Base-by-base conservation (phyloP, 176 grass and related monocot genomes). In the Sorghum bicolor region DNA sequence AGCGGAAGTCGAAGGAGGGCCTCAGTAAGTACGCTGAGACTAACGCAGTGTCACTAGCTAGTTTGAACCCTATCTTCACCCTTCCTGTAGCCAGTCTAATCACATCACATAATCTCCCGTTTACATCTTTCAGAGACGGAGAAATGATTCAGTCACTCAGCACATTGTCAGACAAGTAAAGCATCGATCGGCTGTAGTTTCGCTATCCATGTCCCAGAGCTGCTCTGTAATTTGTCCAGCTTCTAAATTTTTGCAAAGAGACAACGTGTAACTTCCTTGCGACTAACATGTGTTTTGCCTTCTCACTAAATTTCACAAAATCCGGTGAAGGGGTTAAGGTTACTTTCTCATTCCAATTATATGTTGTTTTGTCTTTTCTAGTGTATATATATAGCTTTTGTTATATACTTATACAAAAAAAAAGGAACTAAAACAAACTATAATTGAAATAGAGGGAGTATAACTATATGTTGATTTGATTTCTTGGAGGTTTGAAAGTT, bases 1-100 rank as follows among this genome's bases (percentile, higher is more conserved):
- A 84, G 67, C 48, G 73, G 24, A 90, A 89, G 19, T 66, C 77
- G 0, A 89, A 90, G 44, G 79, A 83, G 75, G 84, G 88, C 3
- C 50, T 86, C 74, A 86, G 88, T 90, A 62, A 90, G 88, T 90
- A 61, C 4, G 76, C 9, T 19, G 6, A 72, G 1, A 25, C 45
- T 64, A 16, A 17, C 34, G 12, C 50, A 52, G 24, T 65, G 17
- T 72, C 5, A 50, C 9, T 38, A 31, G 3, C 9, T 38, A 31
- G 3, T 29, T 9, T 64, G 2, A 22, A 22, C 6, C 2, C 29
- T 5, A 76, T 38, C 43, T n/a, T 29, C 31, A 37, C 5, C 26
- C 20, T 31, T 17, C 37, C 0, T 31, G 25, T 48, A 70, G 31
- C 19, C 24, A 68, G 9, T 74, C 25, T 76, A 19, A 45, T 78